phyloP scores from a whole-genome alignment of 805 yeast genomes.

The Hanseniaspora vineae region DNA sequence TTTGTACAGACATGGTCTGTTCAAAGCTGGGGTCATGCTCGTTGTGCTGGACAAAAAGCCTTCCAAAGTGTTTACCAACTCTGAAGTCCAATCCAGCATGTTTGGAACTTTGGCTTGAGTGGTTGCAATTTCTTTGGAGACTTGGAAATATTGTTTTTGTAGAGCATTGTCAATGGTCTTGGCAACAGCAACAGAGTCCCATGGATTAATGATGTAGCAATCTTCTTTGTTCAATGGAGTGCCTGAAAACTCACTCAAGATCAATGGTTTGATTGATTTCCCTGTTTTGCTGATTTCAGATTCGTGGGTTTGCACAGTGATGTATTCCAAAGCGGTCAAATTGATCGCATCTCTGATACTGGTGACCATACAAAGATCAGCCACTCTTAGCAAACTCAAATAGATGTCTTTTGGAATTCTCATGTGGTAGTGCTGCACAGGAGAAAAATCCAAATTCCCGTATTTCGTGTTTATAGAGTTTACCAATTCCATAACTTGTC shows the following conservation, averaged over 20 bases:
- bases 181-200: slow-evolving; percentile 93
- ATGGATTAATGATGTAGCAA: slow-evolving; percentile 83
- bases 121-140: slow-evolving; percentile 21
- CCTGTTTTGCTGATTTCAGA: slow-evolving; percentile 31
- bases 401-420: slow-evolving; percentile 81
- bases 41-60: slow-evolving; percentile 29
- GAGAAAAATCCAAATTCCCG: slow-evolving; percentile 72
- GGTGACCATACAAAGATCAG: slow-evolving; percentile 81
- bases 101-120: slow-evolving; percentile 59
- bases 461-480: slow-evolving; percentile 71
- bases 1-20: slow-evolving; percentile 49
- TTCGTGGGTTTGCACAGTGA: slow-evolving; percentile 62
- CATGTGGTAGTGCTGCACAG: slow-evolving; percentile 88
- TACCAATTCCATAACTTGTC: slow-evolving; percentile 72
- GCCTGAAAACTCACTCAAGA: slow-evolving; percentile 89
- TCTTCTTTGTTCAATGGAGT: slow-evolving; percentile 58
- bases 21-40: slow-evolving; percentile 66
- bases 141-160: slow-evolving; percentile 33
- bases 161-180: slow-evolving; percentile 65
- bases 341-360: slow-evolving; percentile 94
- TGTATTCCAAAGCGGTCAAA: slow-evolving; percentile 87
- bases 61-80: slow-evolving; percentile 37
- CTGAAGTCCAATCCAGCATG: slow-evolving; percentile 68
- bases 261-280: slow-evolving; percentile 37
- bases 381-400: slow-evolving; percentile 73